Evolutionary conservation across 73 alveolate species (phyloP).

Genomic region (Tetrahymena borealis): DNA sequence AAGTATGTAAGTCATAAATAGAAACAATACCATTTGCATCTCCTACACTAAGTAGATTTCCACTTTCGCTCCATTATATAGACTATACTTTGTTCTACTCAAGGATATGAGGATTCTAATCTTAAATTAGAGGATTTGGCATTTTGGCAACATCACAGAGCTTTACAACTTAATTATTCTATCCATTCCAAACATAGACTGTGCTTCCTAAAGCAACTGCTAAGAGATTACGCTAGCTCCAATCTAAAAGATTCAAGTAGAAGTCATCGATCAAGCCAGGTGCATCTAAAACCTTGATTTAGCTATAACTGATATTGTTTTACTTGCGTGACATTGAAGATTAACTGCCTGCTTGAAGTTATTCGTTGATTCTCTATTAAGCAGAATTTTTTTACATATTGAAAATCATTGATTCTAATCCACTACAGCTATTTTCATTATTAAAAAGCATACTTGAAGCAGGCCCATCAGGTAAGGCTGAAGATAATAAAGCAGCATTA

Average conservation of each 20-base stretch:
- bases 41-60: neutral
- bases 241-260: conserved; percentile 79
- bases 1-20: neutral
- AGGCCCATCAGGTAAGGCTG: neutral
- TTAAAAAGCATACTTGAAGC: neutral
- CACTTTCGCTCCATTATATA: neutral
- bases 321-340: conserved; percentile 42
- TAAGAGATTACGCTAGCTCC: conserved; percentile 65
- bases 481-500: neutral
- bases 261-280: conserved; percentile 83
- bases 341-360: neutral
- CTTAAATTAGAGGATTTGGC: neutral
- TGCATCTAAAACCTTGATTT: conserved; percentile 77
- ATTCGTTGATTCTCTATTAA: neutral
- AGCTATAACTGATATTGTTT: conserved; percentile 46
- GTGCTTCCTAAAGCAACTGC: conserved; percentile 76
- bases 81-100: neutral
- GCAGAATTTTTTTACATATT: neutral
- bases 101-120: neutral
- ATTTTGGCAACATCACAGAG: conserved; percentile 13
- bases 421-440: neutral
- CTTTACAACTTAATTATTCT: conserved; percentile 11
- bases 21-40: neutral
- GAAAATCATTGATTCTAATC: neutral
- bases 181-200: conserved; percentile 70